phyloP scores from a whole-genome alignment of 805 yeast genomes.

The Sugiyamaella qingdaonensis region DNA sequence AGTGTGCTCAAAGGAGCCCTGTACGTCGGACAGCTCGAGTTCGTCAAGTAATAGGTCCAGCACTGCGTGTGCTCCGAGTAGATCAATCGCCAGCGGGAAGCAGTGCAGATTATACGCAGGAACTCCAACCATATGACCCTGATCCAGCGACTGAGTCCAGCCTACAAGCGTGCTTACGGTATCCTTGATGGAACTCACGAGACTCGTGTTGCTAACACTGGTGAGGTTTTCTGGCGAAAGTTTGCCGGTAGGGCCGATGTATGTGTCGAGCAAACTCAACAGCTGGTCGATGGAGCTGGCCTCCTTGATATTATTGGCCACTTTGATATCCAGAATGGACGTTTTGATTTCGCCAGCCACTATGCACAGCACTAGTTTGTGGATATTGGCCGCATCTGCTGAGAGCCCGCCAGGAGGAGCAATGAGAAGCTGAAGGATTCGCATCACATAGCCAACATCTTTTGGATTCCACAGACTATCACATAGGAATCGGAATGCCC shows the following conservation, averaged over 20 bases:
- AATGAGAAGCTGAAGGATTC: slow-evolving; percentile 39
- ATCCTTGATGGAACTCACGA: slow-evolving; percentile 22
- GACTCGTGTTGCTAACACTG: background rate
- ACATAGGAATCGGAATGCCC: slow-evolving; percentile 50
- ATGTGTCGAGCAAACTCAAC: slow-evolving; percentile 16
- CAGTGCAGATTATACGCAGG: slow-evolving; percentile 19
- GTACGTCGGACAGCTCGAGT: slow-evolving; percentile 22
- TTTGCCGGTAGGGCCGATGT: slow-evolving; percentile 4
- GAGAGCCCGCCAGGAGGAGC: slow-evolving; percentile 39
- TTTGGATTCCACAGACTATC: slow-evolving; percentile 38
- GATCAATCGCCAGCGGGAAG: slow-evolving; percentile 18
- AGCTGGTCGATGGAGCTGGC: slow-evolving; percentile 13
- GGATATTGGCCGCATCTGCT: slow-evolving; percentile 45
- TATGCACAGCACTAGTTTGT: slow-evolving; percentile 37
- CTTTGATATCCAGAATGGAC: slow-evolving; percentile 10
- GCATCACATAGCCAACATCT: slow-evolving; percentile 36
- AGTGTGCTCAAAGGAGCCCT: slow-evolving; percentile 21
- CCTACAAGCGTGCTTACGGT: slow-evolving; percentile 18
- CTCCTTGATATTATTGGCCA: slow-evolving; percentile 5
- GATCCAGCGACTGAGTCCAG: slow-evolving; percentile 24
- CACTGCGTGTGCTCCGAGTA: slow-evolving; percentile 23
- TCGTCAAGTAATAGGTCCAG: slow-evolving; percentile 22
- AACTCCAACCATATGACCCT: slow-evolving; percentile 21
- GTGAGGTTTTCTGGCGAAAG: background rate
- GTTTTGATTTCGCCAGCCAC: slow-evolving; percentile 27